Percentiles rank a stretch among this genome's conserved stretches.
These are phyloP conservation scores for Cercospora sp. DNA, from an alignment of 2,329 filamentous ascomycete genomes.

Conservation along the genomic window DNA sequence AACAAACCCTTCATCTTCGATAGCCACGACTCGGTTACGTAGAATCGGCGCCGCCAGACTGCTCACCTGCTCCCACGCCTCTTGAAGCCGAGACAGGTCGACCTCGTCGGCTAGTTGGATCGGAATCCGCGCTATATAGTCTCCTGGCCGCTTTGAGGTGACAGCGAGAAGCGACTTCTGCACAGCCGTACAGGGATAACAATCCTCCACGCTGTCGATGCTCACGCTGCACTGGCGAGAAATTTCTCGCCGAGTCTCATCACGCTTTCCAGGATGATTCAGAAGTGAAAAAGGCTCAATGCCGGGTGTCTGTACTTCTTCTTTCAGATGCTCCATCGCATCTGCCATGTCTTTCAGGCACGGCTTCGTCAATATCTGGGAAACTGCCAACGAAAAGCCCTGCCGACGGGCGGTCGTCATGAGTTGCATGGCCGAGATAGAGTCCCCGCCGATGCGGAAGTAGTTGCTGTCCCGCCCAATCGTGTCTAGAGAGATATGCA, in stretches of 20 bases:
- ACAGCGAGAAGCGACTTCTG: constrained; percentile 50
- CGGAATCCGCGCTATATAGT: constrained; percentile 51
- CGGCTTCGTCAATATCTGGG: constrained; percentile 8
- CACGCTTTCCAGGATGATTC: background rate
- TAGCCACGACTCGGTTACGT: constrained; percentile 5
- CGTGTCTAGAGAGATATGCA: background rate
- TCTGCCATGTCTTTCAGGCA: constrained; percentile 12
- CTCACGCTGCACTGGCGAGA: constrained; percentile 16
- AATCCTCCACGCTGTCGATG: constrained; percentile 46
- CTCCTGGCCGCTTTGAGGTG: constrained; percentile 53
- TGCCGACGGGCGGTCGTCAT: constrained; percentile 10
- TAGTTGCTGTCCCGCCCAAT: constrained; percentile 32
- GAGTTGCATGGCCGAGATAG: constrained; percentile 14
- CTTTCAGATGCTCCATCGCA: background rate
- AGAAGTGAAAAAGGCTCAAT: constrained; percentile 6
- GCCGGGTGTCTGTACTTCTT: background rate
- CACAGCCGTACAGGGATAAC: constrained; percentile 47
- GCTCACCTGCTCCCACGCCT: constrained; percentile 33
- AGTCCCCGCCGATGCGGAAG: constrained; percentile 45
- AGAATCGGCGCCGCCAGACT: background rate
- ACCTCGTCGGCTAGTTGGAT: constrained; percentile 27
- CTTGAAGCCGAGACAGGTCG: constrained; percentile 36
- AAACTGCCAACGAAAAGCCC: constrained; percentile 9
- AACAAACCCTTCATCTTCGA: constrained; percentile 12
- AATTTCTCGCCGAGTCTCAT: background rate